Conservation (phyloP, 2,329 filamentous ascomycete species). For the Claviceps sorghi region DNA sequence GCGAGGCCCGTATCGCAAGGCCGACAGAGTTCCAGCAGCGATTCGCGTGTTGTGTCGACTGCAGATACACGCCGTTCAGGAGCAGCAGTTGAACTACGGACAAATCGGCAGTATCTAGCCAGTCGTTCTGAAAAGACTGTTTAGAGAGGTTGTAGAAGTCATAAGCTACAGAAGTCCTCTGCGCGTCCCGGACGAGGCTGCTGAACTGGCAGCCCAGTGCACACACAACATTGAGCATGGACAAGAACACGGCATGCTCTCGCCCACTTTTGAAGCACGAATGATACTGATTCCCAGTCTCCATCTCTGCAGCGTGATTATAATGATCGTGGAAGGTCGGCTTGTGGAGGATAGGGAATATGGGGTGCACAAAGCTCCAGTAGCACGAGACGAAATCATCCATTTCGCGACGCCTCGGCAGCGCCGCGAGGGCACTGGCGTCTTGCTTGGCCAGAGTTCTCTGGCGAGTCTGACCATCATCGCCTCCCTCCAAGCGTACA, state of each 20-base stretch:
- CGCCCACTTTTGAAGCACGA: not conserved
- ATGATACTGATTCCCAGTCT: not conserved
- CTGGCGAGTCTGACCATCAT: not conserved
- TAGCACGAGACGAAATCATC: slow-evolving; percentile 2
- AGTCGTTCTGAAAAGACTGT: slow-evolving; percentile 1
- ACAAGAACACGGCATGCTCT: slow-evolving; percentile 1
- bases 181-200: not conserved
- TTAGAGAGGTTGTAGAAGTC: slow-evolving; percentile 1
- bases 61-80: slow-evolving; percentile 1
- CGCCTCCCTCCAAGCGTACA: not conserved
- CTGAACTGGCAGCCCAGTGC: slow-evolving; percentile 4
- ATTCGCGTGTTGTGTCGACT: slow-evolving; percentile 2
- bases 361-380: slow-evolving; percentile 2
- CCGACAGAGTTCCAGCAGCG: slow-evolving; percentile 4
- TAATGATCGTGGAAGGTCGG: not conserved
- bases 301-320: not conserved
- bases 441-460: not conserved
- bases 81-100: slow-evolving; percentile 2
- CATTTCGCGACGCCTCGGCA: not conserved
- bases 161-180: slow-evolving; percentile 1
- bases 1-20: slow-evolving; percentile 2
- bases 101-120: slow-evolving; percentile 1
- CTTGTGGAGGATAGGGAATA: slow-evolving; percentile 2
- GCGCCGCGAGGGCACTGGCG: not conserved
- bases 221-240: slow-evolving; percentile 2